Evolutionary conservation across 352 stramenopile genomes (phyloP), one percentile per base, ranked within the genome.

Genomic region (Plasmopara halstedii): DNA sequence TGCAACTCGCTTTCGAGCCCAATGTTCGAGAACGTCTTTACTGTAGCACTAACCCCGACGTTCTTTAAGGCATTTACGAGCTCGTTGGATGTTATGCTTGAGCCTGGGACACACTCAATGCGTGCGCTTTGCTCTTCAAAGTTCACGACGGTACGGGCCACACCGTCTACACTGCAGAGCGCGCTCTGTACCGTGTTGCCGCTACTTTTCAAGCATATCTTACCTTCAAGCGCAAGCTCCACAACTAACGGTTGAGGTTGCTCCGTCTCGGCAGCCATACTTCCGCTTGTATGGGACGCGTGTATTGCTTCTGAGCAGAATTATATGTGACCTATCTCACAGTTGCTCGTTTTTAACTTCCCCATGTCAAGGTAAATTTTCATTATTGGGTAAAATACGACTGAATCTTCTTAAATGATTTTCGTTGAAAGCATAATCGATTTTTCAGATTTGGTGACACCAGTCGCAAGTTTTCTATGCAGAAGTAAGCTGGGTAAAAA

Each of bases 121-220:
- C 54, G 71, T 19, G 67, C 82, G 58, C 66, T 85, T 48, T 73
- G 77, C 18, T 59, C 63, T 22, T 81, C 71, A 21, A 94, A 82
- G 39, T 52, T 53, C 21, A 95, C 83, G 34, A 68, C 52, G 11
- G 80, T 85, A 15, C 58, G 58, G 14, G 60, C 40, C 10, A 96
- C 86, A 33, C 85, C 84, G 4, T 66, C 45, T 26, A 95, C 71
- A n/a, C 26, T 46, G 6, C 58, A 55, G 42, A 97, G 65, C 33
- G 88, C 79, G 39, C 54, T 79, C 62, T 89, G 66, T 17, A 96
- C 86, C 3, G 85, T 96, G 13, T 49, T 89, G 44, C 95, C 96
- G 62, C 91, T 96, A 66, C 97, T 97, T 42, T 97, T 97, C 75
- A 96, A 90, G 49, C 87, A 96, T 64, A 94, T 95, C 78, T 96